Evolutionary conservation across 257 asterid species (phyloP).

Genomic region (Verbena officinalis): DNA sequence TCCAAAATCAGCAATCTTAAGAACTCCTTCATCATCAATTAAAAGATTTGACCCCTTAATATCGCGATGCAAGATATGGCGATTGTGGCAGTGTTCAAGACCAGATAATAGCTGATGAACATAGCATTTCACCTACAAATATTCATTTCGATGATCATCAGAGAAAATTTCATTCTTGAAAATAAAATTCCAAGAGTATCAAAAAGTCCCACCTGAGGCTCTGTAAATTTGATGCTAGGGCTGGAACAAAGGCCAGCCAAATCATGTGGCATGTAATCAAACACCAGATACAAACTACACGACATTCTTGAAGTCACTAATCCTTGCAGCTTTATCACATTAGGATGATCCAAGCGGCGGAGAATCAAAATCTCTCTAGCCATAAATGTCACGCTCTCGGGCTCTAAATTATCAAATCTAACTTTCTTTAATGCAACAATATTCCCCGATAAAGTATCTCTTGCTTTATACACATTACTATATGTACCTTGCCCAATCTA

Average conservation of each 20-base stretch:
- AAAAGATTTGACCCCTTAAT: conserved; percentile 60
- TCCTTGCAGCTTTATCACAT: conserved; percentile 42
- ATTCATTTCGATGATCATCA: too few species aligned
- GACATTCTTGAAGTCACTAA: conserved; percentile 49
- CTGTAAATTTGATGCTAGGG: conserved; percentile 55
- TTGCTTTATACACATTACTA: conserved; percentile 51
- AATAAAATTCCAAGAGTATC: too few species aligned
- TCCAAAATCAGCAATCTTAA: conserved; percentile 76
- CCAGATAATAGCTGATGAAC: conserved; percentile 58
- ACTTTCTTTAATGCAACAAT: conserved; percentile 54
- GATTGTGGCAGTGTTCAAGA: conserved; percentile 61
- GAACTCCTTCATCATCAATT: conserved; percentile 44
- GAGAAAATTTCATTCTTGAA: too few species aligned
- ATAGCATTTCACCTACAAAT: conserved; percentile 54
- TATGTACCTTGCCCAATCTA: conserved; percentile 61
- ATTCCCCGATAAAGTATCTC: conserved; percentile 39
- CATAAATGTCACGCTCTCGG: conserved; percentile 56
- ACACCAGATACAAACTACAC: conserved; percentile 54
- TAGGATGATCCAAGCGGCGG: conserved; percentile 53
- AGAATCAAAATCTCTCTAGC: conserved; percentile 53
- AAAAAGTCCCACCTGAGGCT: conserved; percentile 53
- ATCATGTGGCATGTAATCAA: conserved; percentile 74
- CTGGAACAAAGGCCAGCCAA: conserved; percentile 60
- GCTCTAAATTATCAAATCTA: conserved; percentile 50
- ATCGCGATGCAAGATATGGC: conserved; percentile 61